A percentile compares a stretch with the other conserved stretches of the same genome.
These are phyloP conservation scores for Diaporthe caulivora DNA, from an alignment of 2,329 filamentous ascomycete species.

Conservation along the genomic window DNA sequence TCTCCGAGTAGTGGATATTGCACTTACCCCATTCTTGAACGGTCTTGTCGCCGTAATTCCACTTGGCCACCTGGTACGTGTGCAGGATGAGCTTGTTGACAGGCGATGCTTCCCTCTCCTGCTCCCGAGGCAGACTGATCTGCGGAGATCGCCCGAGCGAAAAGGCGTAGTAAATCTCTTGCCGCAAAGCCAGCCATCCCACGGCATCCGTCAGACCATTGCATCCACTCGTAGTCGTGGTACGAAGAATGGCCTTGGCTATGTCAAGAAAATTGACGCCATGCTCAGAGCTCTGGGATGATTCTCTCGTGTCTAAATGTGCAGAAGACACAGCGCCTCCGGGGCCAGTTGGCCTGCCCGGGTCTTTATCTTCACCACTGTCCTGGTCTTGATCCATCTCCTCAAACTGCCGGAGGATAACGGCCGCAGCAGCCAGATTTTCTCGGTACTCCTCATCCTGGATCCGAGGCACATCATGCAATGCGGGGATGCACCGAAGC, in stretches of 20 bases:
- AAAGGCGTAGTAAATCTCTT: slow-evolving; percentile 12
- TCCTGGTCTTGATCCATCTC: slow-evolving; percentile 1
- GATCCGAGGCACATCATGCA: not conserved
- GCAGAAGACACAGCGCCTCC: not conserved
- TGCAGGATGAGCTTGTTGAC: slow-evolving; percentile 11
- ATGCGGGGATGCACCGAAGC: not conserved
- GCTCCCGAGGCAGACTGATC: not conserved
- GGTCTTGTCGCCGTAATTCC: slow-evolving; percentile 9
- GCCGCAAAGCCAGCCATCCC: not conserved
- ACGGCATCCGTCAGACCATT: slow-evolving; percentile 1
- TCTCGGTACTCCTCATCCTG: slow-evolving; percentile 9
- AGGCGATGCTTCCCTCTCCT: not conserved
- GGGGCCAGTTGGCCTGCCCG: not conserved
- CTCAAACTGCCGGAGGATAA: not conserved
- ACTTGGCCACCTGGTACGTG: slow-evolving; percentile 17
- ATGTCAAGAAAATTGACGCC: slow-evolving; percentile 16
- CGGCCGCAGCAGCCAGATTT: not conserved
- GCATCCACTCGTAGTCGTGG: slow-evolving; percentile 8
- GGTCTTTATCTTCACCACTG: not conserved
- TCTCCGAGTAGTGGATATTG: not conserved
- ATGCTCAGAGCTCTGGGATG: slow-evolving; percentile 10
- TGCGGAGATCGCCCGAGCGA: not conserved
- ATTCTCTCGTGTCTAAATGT: not conserved
- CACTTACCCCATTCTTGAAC: slow-evolving; percentile 16
- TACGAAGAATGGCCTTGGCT: slow-evolving; percentile 9